phyloP scores from a whole-genome alignment of 1,284 basidiomycete species.

The Leccinum pachyderme region DNA sequence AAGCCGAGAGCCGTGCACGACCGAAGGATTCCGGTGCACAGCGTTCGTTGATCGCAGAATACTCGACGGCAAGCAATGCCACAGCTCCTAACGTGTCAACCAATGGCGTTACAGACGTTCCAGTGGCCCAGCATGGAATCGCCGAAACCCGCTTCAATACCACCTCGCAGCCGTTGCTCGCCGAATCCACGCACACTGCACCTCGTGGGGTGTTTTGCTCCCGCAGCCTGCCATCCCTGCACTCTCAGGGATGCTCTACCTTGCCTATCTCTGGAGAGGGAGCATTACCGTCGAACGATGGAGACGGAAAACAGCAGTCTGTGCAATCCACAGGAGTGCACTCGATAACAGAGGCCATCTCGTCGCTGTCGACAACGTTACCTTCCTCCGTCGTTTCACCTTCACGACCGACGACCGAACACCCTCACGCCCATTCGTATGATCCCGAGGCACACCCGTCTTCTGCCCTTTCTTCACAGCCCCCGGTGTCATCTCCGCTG shows the following conservation, averaged over 20 bases:
- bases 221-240: not conserved
- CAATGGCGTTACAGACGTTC: conserved; percentile 5
- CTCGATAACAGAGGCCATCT: conserved; percentile 24
- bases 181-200: not conserved
- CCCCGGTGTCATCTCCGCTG: not conserved
- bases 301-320: conserved; percentile 1
- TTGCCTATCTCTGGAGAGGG: not conserved
- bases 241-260: not conserved
- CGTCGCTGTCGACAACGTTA: conserved; percentile 17
- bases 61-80: not conserved
- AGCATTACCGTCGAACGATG: not conserved
- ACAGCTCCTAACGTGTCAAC: not conserved
- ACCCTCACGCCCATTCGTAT: not conserved
- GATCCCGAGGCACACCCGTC: conserved; percentile 11
- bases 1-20: conserved; percentile 55
- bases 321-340: conserved; percentile 3
- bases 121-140: conserved; percentile 2
- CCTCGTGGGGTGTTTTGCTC: not conserved
- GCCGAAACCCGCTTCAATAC: not conserved
- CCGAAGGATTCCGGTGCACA: conserved; percentile 26
- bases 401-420: conserved; percentile 6
- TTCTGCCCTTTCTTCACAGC: conserved; percentile 1
- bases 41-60: conserved; percentile 5
- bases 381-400: conserved; percentile 2
- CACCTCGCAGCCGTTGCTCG: not conserved